phyloP scores from a whole-genome alignment of 116 monocot species.

The Thalassia testudinum region DNA sequence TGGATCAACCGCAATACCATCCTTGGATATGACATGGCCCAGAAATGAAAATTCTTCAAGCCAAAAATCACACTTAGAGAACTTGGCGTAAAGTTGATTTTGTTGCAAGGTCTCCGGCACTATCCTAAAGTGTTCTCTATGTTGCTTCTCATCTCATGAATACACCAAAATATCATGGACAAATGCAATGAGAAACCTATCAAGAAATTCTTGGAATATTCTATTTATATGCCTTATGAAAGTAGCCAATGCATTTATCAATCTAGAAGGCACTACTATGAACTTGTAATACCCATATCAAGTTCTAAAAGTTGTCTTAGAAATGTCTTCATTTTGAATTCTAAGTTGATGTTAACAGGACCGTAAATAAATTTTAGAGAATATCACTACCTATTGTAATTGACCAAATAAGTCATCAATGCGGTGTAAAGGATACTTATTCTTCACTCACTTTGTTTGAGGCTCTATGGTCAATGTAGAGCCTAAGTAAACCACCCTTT shows the following conservation, averaged over 20 bases:
- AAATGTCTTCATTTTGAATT: too few relatives aligned
- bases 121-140: not conserved
- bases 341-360: too few relatives aligned
- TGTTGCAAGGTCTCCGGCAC: not conserved
- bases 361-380: too few relatives aligned
- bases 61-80: constrained; percentile 1
- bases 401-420: too few relatives aligned
- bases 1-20: not conserved
- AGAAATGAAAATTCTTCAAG: not conserved
- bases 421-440: too few relatives aligned
- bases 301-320: not conserved
- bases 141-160: not conserved
- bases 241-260: not conserved
- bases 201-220: not conserved
- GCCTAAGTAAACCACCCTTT: not conserved
- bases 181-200: not conserved
- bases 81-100: not conserved
- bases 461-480: not conserved
- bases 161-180: not conserved
- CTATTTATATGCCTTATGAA: not conserved
- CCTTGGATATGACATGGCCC: not conserved
- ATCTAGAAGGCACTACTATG: not conserved
- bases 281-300: constrained; percentile 1
- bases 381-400: too few relatives aligned
- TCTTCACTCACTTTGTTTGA: too few relatives aligned